phyloP scores from a whole-genome alignment of 2,329 filamentous ascomycete species.

The Neonectria faginata region DNA sequence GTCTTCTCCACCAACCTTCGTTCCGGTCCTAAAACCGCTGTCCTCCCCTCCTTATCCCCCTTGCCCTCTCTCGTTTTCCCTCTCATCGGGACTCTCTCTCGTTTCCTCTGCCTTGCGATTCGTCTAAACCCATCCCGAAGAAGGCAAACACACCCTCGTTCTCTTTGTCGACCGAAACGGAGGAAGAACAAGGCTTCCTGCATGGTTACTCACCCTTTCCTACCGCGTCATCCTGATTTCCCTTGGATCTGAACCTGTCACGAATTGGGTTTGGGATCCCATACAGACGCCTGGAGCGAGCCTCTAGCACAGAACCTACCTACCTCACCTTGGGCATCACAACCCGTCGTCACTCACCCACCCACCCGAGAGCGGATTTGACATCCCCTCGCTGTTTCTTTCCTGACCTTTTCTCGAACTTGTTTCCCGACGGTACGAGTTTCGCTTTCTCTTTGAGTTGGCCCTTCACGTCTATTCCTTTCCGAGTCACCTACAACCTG shows the following conservation, averaged over 20 bases:
- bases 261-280: constrained; percentile 37
- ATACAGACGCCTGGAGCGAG: constrained; percentile 42
- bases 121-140: constrained; percentile 20
- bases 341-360: constrained; percentile 26
- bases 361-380: constrained; percentile 40
- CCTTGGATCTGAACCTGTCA: constrained; percentile 36
- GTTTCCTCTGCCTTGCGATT: constrained; percentile 32
- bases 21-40: constrained; percentile 43
- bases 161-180: constrained; percentile 29
- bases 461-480: constrained; percentile 29
- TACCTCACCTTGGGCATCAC: constrained; percentile 23
- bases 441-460: constrained; percentile 32
- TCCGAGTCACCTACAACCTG: constrained; percentile 27
- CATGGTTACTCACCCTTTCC: constrained; percentile 18
- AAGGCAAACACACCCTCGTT: constrained; percentile 40
- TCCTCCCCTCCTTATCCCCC: constrained; percentile 33
- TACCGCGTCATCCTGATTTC: constrained; percentile 36
- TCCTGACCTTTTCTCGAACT: constrained; percentile 26
- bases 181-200: constrained; percentile 23
- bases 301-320: constrained; percentile 31
- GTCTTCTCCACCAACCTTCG: constrained; percentile 42
- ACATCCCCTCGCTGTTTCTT: constrained; percentile 41
- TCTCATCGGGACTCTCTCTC: constrained; percentile 36
- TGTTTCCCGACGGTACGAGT: constrained; percentile 36
- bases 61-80: constrained; percentile 27